phyloP scores from a whole-genome alignment of 1,284 basidiomycete species.

The Papiliotrema terrestris region DNA sequence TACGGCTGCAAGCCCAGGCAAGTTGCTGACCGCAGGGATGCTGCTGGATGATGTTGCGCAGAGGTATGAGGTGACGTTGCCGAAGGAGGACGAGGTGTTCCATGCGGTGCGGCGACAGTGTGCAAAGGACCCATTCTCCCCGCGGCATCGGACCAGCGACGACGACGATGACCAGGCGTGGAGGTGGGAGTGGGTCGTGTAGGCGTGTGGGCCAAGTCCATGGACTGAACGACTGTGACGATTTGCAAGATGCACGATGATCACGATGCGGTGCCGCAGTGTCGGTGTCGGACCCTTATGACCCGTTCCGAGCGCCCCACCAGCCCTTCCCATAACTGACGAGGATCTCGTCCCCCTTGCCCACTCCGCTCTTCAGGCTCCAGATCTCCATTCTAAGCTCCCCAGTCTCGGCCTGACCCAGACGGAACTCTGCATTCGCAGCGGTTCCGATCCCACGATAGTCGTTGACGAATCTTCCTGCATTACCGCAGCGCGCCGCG shows the following conservation, averaged over 20 bases:
- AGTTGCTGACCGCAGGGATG: background rate
- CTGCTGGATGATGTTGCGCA: background rate
- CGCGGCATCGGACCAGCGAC: slow-evolving; percentile 10
- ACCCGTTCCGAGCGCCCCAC: slow-evolving; percentile 58
- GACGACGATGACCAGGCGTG: slow-evolving; percentile 5
- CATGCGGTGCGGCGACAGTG: slow-evolving; percentile 4
- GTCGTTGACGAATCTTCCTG: slow-evolving; percentile 82
- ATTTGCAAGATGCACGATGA: background rate
- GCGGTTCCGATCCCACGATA: slow-evolving; percentile 65
- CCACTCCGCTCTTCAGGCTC: slow-evolving; percentile 59
- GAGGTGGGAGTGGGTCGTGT: slow-evolving; percentile 24
- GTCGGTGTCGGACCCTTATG: background rate
- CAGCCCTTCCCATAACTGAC: slow-evolving; percentile 92
- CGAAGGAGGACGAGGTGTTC: background rate
- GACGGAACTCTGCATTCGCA: slow-evolving; percentile 70
- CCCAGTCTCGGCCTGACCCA: slow-evolving; percentile 58
- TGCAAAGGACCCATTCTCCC: slow-evolving; percentile 6
- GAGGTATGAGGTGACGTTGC: background rate
- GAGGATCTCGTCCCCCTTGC: slow-evolving; percentile 78
- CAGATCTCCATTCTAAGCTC: slow-evolving; percentile 74
- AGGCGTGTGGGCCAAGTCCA: too few species aligned
- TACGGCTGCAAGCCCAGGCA: background rate
- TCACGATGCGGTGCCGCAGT: background rate
- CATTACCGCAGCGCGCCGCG: slow-evolving; percentile 71
- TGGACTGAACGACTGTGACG: too few species aligned